Conservation (phyloP, 352 stramenopile genomes). For the Albugo laibachii region DNA sequence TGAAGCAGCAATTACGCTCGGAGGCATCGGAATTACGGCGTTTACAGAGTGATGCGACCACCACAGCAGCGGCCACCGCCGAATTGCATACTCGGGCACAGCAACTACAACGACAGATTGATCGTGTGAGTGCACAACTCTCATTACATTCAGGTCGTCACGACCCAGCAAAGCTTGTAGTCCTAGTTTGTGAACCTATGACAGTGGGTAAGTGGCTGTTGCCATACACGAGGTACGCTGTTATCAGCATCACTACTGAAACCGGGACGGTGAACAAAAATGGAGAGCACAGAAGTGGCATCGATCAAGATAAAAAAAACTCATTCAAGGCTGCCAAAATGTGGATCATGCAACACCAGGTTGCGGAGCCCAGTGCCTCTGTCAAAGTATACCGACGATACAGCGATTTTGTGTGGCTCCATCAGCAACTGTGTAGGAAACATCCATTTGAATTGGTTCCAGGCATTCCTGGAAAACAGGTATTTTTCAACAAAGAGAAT, state of each 20-base stretch:
- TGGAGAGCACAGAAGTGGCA: neutral
- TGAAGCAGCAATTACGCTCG: constrained; percentile 51
- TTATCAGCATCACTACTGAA: constrained; percentile 60
- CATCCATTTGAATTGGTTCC: constrained; percentile 62
- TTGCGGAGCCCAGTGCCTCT: constrained; percentile 41
- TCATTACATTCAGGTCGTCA: constrained; percentile 54
- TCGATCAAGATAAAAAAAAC: constrained; percentile 13
- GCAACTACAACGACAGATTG: constrained; percentile 49
- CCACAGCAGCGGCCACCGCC: constrained; percentile 32
- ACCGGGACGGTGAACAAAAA: constrained; percentile 1
- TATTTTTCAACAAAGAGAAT: constrained; percentile 72
- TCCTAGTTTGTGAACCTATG: constrained; percentile 59
- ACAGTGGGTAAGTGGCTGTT: constrained; percentile 67
- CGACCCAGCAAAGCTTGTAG: constrained; percentile 58
- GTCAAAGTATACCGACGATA: constrained; percentile 74
- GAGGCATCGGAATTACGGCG: constrained; percentile 48
- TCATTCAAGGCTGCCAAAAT: constrained; percentile 51
- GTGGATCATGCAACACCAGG: constrained; percentile 53
- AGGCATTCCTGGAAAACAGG: constrained; percentile 47
- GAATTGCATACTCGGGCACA: constrained; percentile 53
- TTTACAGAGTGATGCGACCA: constrained; percentile 49
- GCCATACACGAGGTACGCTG: constrained; percentile 65
- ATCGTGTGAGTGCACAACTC: constrained; percentile 50
- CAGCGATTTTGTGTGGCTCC: constrained; percentile 75
- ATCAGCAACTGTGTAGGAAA: constrained; percentile 33